phyloP scores from a whole-genome alignment of 108 stramenopile species.

The Fistulifera pelliculosa region DNA sequence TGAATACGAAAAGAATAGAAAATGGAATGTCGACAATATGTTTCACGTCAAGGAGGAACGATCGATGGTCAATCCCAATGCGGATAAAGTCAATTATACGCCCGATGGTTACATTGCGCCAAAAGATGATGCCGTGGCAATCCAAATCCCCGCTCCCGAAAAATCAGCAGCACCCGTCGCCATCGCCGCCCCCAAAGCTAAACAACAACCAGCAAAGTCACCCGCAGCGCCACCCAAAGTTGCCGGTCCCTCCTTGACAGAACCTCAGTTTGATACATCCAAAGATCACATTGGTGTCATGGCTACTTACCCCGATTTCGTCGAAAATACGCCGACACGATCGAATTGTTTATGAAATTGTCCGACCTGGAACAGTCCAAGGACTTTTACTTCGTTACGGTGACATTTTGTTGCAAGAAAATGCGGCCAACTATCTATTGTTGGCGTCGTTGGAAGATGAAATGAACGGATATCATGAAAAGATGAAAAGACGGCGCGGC shows the following conservation, averaged over 20 bases:
- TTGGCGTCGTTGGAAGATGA: constrained; percentile 95
- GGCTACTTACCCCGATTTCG: constrained; percentile 89
- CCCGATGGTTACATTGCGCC: constrained; percentile 58
- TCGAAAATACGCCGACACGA: constrained; percentile 79
- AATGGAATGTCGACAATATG: constrained; percentile 98
- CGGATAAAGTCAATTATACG: constrained; percentile 55
- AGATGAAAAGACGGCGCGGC: constrained; percentile 92
- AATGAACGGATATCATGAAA: constrained; percentile 96
- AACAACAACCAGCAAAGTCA: constrained; percentile 1
- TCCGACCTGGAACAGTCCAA: constrained; percentile 71
- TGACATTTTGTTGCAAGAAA: constrained; percentile 88
- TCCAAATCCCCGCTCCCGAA: constrained; percentile 1
- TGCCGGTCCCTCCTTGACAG: constrained; percentile 5
- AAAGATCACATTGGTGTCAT: constrained; percentile 44
- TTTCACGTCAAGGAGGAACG: constrained; percentile 88
- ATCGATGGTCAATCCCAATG: constrained; percentile 82
- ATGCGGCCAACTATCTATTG: constrained; percentile 90
- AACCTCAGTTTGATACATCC: constrained; percentile 12
- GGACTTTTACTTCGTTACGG: constrained; percentile 85
- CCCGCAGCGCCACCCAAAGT: constrained; percentile 10
- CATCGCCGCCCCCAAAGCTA: constrained; percentile 9
- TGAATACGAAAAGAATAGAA: constrained; percentile 92
- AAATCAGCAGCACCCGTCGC: constrained; percentile 6
- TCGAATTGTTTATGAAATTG: constrained; percentile 86
- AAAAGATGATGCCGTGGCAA: constrained; percentile 14